Evolutionary conservation across 179 eudicot genomes (phyloP), one percentile per base, ranked within the genome.

Genomic region (Dionaea muscipula): DNA sequence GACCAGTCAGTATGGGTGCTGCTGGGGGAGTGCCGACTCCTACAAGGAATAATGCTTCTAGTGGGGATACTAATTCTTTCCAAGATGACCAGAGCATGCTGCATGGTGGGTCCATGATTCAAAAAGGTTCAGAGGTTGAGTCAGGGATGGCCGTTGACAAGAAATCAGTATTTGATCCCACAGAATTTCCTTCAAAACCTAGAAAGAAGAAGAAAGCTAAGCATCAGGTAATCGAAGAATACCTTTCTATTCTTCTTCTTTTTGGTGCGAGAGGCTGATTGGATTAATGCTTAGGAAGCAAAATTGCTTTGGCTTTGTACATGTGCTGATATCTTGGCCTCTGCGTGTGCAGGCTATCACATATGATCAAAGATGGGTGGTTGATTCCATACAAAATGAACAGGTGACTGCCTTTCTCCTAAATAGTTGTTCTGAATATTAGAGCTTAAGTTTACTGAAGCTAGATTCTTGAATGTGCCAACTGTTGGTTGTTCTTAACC

Each of bases 41-140:
- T 25, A 77, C 66, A 62, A 82, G 76, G 72, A 62, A 80, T 46
- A 95, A 82, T 66, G 86, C 81, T 69, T 88, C 94, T 20, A 93
- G 96, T 72, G 96, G 90, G 49, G 99, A 93, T 76, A 93, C 89
- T 21, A 78, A 75, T 71, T 88, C 99, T 38, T 88, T 77, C 67
- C 96, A 85, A 74, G 99, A 83, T 73, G 99, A 88, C 52, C 93
- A 75, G 59, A 79, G 81, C 71, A 71, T 82, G 62, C 49, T 76
- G 8, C 81, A 69, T 66, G 95, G 82, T 55, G 96, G 81, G 52
- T 77, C 71, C 25, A 55, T 56, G 61, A 24, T 77, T 51, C 83
- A 74, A 37, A 74, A 83, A 65, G 81, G 72, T 60, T 72, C 81
- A 65, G 99, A 93, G 70, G 85, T 78, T 72, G 87, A 88, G 59